phyloP scores from a whole-genome alignment of 345 rosid genomes.

The Microcos paniculata region DNA sequence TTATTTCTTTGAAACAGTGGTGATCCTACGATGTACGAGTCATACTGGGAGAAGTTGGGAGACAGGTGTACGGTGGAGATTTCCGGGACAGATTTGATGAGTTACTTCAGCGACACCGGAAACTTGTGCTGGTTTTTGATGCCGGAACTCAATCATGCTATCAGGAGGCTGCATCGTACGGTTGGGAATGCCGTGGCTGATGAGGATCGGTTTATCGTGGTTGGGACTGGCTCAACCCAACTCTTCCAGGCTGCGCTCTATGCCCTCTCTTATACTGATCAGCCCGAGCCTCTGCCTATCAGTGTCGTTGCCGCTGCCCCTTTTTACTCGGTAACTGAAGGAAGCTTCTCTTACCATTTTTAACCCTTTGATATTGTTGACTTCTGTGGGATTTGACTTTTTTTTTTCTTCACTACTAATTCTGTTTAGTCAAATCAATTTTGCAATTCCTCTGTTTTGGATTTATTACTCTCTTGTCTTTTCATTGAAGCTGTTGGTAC shows the following conservation, averaged over 20 bases:
- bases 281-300: conserved; percentile 54
- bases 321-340: conserved; percentile 63
- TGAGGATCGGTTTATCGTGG: conserved; percentile 54
- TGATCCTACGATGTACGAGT: conserved; percentile 78
- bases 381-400: background rate
- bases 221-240: conserved; percentile 90
- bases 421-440: conserved; percentile 10
- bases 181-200: conserved; percentile 65
- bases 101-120: conserved; percentile 64
- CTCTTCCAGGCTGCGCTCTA: conserved; percentile 70
- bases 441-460: background rate
- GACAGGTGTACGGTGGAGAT: conserved; percentile 67
- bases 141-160: conserved; percentile 57
- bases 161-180: conserved; percentile 55
- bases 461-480: background rate
- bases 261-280: conserved; percentile 55
- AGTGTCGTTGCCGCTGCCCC: conserved; percentile 89
- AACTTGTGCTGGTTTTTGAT: conserved; percentile 78
- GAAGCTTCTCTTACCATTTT: conserved; percentile 13
- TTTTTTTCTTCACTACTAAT: background rate
- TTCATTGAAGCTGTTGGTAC: background rate
- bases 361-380: background rate
- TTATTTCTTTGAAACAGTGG: conserved; percentile 49
- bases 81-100: conserved; percentile 66
- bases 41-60: conserved; percentile 64